These are phyloP conservation scores for Nigrospora sphaerica DNA, from an alignment of 2,329 filamentous ascomycete species.

Conservation along the genomic window DNA sequence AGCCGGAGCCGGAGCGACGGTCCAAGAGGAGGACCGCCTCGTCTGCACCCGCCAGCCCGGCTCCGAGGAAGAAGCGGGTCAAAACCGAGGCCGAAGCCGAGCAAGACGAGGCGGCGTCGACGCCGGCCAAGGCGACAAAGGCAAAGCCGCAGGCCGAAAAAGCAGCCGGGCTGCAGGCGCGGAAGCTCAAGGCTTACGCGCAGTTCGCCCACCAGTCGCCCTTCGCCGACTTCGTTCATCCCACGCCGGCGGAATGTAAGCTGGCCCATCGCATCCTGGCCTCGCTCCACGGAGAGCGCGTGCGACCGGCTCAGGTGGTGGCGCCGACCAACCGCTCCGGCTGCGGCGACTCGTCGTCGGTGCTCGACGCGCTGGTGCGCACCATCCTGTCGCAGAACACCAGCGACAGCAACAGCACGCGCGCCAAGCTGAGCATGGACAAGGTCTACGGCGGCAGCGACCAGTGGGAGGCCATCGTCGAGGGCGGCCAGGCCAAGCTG, in stretches of 20 bases:
- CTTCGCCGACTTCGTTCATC: conserved; percentile 60
- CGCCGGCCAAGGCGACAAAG: conserved; percentile 4
- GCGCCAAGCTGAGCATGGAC: conserved; percentile 47
- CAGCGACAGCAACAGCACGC: conserved; percentile 47
- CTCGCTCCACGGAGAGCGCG: conserved; percentile 56
- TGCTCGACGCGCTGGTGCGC: conserved; percentile 44
- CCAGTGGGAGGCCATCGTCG: conserved; percentile 32
- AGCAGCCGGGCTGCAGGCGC: conserved; percentile 25
- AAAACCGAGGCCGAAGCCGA: conserved; percentile 2
- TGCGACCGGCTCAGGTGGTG: conserved; percentile 48
- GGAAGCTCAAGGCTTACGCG: conserved; percentile 35
- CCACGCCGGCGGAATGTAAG: conserved; percentile 60
- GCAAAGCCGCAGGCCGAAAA: conserved; percentile 5
- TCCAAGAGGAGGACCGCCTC: no score
- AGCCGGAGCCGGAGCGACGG: no score
- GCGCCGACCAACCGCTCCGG: conserved; percentile 59
- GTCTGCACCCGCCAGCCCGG: not conserved
- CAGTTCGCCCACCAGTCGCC: conserved; percentile 42
- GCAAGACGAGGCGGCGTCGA: conserved; percentile 1
- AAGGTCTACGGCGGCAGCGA: conserved; percentile 33
- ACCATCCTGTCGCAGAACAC: conserved; percentile 48
- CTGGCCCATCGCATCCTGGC: conserved; percentile 61
- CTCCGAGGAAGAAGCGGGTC: conserved; percentile 7
- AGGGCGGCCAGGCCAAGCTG: conserved; percentile 30
- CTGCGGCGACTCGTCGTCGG: conserved; percentile 41